phyloP scores from a whole-genome alignment of 768 basidiomycete genomes.

The Cubamyces sp. region DNA sequence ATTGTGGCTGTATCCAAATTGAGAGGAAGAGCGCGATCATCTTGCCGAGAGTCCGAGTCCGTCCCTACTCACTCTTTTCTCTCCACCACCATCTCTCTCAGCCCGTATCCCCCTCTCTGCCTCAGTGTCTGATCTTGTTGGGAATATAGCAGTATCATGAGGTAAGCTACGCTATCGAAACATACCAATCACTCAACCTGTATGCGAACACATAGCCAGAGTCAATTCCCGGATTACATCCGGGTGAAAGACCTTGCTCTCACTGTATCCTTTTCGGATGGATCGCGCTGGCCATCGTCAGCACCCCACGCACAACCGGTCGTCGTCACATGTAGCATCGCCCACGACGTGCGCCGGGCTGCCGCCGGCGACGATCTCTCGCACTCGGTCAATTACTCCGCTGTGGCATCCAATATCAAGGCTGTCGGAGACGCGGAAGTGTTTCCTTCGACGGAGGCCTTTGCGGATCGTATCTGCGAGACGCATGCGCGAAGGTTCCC shows the following conservation, averaged over 20 bases:
- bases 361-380: constrained; percentile 57
- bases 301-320: constrained; percentile 53
- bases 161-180: background rate
- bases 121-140: background rate
- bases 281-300: constrained; percentile 50
- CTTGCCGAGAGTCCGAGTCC: background rate
- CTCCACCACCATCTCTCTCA: background rate
- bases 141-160: background rate
- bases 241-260: constrained; percentile 54
- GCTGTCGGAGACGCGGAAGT: constrained; percentile 33
- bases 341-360: constrained; percentile 51
- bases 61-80: background rate
- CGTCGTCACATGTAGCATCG: constrained; percentile 52
- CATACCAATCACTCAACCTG: background rate
- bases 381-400: constrained; percentile 68
- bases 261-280: constrained; percentile 43
- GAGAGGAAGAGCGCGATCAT: background rate
- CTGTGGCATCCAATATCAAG: constrained; percentile 38
- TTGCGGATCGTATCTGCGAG: constrained; percentile 47
- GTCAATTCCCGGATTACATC: constrained; percentile 38
- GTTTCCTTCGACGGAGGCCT: constrained; percentile 50
- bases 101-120: no score
- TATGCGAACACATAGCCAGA: background rate
- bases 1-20: background rate
- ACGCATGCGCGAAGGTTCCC: constrained; percentile 42